Conservation (phyloP, 2,329 filamentous ascomycete species). For the Pseudogymnoascus sp. region DNA sequence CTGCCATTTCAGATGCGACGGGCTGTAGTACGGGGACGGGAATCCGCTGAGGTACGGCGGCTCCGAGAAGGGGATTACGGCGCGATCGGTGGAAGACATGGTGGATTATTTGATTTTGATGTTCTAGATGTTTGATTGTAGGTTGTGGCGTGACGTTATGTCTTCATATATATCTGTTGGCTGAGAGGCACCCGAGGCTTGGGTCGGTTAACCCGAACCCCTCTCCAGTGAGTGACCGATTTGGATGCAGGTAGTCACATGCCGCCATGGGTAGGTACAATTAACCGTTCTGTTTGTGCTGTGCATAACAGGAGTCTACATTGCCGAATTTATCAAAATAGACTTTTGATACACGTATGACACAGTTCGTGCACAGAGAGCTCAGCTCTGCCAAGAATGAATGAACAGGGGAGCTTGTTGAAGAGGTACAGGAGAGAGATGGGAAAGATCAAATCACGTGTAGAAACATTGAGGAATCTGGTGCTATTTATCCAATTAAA, state of each 20-base stretch:
- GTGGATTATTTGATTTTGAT: not conserved
- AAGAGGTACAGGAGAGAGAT: not conserved
- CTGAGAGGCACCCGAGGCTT: not conserved
- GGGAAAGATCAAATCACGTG: not conserved
- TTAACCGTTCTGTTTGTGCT: not conserved
- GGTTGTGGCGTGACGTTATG: not conserved
- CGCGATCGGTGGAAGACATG: not conserved
- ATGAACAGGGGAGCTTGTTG: not conserved
- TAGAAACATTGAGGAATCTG: not conserved
- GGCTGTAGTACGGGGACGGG: constrained; percentile 62
- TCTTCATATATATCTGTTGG: constrained; percentile 1
- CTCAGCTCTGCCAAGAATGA: not conserved
- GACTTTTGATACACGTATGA: not conserved
- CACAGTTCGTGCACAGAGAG: not conserved
- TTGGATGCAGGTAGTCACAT: not conserved
- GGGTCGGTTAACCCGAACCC: not conserved
- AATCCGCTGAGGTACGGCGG: constrained; percentile 62
- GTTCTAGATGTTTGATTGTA: not conserved
- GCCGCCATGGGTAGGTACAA: not conserved
- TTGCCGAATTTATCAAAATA: not conserved
- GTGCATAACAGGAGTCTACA: not conserved
- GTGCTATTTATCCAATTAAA: not conserved
- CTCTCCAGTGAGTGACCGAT: not conserved
- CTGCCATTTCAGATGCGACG: constrained; percentile 58
- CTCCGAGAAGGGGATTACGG: constrained; percentile 57